These are phyloP conservation scores for Takakia lepidozioides DNA, from an alignment of 225 moss, liverwort and hornwort genomes.

Conservation along the genomic window DNA sequence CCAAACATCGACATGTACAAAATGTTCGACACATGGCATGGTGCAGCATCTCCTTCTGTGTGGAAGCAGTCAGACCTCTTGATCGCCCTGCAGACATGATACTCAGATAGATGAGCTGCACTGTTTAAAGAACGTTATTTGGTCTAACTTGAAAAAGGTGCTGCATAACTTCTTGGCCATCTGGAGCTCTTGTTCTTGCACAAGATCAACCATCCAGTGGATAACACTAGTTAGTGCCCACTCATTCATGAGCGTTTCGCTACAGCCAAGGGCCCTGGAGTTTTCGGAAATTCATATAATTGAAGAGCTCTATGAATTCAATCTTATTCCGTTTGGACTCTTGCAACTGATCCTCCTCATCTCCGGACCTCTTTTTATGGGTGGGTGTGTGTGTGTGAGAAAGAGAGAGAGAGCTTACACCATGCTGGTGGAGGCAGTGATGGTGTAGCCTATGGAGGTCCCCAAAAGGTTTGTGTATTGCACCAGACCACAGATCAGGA, in stretches of 20 bases:
- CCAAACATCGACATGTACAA: constrained; percentile 72
- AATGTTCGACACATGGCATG: constrained; percentile 55
- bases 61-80: constrained; percentile 71
- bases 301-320: neutral
- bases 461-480: constrained; percentile 68
- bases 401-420: constrained; percentile 33
- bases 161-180: too few relatives aligned
- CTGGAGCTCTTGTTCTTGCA: too few relatives aligned
- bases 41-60: constrained; percentile 19
- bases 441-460: constrained; percentile 68
- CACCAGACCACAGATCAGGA: constrained; percentile 44
- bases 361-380: neutral
- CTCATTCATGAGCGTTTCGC: constrained; percentile 3
- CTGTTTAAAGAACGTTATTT: too few relatives aligned
- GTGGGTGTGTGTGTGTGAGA: too few relatives aligned
- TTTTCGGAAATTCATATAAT: neutral
- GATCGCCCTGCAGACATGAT: constrained; percentile 57
- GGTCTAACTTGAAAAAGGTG: too few relatives aligned
- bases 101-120: too few relatives aligned
- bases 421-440: constrained; percentile 65
- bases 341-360: neutral
- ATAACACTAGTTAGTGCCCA: neutral
- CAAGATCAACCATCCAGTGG: too few relatives aligned
- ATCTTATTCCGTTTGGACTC: neutral
- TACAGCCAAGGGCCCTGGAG: too few relatives aligned